These are phyloP conservation scores for Saccharomycopsis fodiens DNA, from an alignment of 805 yeast species.

Conservation along the genomic window DNA sequence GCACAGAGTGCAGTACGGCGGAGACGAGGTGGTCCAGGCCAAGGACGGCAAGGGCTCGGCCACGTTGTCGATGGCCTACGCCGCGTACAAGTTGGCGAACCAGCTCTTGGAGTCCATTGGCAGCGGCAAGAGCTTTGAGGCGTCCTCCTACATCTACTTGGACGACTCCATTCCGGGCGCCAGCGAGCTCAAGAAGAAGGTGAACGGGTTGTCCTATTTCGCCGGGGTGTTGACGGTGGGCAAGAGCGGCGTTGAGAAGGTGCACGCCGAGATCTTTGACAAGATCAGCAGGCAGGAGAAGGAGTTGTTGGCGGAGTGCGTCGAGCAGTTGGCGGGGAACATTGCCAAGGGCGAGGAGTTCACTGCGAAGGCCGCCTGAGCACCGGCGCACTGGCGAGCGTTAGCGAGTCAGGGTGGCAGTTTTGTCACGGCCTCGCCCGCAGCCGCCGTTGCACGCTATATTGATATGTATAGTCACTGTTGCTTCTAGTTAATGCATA, in stretches of 20 bases:
- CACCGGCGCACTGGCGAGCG: neutral
- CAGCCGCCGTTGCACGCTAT: no score
- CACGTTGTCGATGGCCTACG: constrained; percentile 92
- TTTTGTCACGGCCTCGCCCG: no score
- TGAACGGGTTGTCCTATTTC: constrained; percentile 36
- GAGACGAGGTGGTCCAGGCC: constrained; percentile 94
- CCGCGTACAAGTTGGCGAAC: constrained; percentile 77
- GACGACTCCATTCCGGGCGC: constrained; percentile 45
- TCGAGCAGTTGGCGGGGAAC: constrained; percentile 46
- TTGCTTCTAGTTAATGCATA: neutral
- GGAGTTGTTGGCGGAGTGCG: constrained; percentile 47
- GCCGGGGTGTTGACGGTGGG: constrained; percentile 57
- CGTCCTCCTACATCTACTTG: constrained; percentile 39
- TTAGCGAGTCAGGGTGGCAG: neutral
- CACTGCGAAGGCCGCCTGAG: constrained; percentile 26
- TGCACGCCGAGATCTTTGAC: constrained; percentile 46
- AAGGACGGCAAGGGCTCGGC: constrained; percentile 94
- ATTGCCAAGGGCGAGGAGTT: constrained; percentile 53
- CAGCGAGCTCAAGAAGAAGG: constrained; percentile 36
- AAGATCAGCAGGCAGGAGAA: constrained; percentile 44
- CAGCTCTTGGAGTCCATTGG: constrained; percentile 30
- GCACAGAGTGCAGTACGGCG: constrained; percentile 90
- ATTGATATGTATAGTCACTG: neutral
- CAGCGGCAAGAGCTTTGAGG: constrained; percentile 21
- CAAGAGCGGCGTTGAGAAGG: constrained; percentile 45